A percentile compares a stretch with the other conserved stretches of the same genome.
Evolutionary conservation across 495 filamentous ascomycete species (phyloP).

Genomic region (Neurospora sp.): DNA sequence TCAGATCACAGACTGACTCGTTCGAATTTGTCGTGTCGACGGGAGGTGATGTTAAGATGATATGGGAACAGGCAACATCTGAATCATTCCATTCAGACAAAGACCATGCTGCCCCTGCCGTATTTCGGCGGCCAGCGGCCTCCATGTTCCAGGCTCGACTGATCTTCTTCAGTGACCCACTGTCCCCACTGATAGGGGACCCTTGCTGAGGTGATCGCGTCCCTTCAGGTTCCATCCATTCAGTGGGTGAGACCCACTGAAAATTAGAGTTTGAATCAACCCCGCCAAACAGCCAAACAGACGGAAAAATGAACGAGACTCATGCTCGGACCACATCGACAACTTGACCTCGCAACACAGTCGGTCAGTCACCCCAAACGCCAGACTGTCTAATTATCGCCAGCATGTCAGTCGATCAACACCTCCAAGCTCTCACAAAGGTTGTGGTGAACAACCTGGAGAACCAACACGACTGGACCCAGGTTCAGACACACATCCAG

Average conservation of each 20-base stretch:
- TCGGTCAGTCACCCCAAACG: background rate
- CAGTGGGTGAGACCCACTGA: background rate
- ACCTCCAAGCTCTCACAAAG: slow-evolving; percentile 42
- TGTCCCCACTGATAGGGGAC: background rate
- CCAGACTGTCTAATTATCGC: background rate
- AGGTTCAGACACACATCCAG: slow-evolving; percentile 49
- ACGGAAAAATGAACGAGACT: background rate
- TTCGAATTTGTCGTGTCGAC: background rate
- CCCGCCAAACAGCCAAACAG: background rate
- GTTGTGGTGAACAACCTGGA: slow-evolving; percentile 72
- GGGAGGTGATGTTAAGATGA: background rate
- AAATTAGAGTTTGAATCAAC: background rate
- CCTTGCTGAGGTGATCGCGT: background rate
- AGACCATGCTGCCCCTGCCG: background rate
- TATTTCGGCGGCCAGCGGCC: background rate
- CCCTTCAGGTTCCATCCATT: background rate
- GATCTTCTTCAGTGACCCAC: background rate
- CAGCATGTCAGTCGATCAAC: slow-evolving; percentile 16
- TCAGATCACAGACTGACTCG: background rate
- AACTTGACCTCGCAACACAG: background rate
- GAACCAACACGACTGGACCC: slow-evolving; percentile 81
- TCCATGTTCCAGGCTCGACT: background rate
- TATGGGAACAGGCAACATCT: background rate
- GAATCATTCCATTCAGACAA: background rate
- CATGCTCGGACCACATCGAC: background rate